Evolutionary conservation across 371 early-diverging fungal genomes (phyloP).

Genomic region (Mortierella sp.): DNA sequence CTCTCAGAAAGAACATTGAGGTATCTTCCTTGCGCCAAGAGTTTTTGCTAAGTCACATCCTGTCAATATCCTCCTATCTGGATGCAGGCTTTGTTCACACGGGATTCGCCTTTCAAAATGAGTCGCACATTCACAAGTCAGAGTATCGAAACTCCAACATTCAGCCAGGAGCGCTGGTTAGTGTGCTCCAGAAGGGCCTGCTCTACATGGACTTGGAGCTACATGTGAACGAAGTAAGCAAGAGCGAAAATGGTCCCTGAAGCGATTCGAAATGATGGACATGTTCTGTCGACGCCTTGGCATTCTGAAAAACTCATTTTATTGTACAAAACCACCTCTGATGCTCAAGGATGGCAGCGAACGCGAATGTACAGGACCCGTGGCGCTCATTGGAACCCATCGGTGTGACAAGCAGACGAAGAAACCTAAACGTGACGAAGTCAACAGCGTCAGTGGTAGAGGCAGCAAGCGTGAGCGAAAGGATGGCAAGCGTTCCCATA

Average conservation of each 20-base stretch:
- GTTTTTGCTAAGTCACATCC: neutral
- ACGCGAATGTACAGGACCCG: conserved; percentile 79
- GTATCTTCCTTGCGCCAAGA: too few relatives aligned
- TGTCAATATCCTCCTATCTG: too few relatives aligned
- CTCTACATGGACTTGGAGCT: conserved; percentile 92
- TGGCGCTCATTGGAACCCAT: conserved; percentile 79
- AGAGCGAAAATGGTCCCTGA: too few relatives aligned
- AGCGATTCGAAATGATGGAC: too few relatives aligned
- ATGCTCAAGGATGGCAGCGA: conserved; percentile 89
- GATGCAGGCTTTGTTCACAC: conserved; percentile 92
- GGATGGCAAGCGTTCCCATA: conserved; percentile 61
- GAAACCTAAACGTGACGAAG: conserved; percentile 53
- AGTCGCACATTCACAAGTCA: conserved; percentile 82
- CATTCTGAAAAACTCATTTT: too few relatives aligned
- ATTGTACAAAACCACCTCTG: too few relatives aligned
- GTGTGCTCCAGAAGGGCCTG: conserved; percentile 91
- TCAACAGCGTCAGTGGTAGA: conserved; percentile 15
- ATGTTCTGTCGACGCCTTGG: too few relatives aligned
- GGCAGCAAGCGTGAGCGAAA: conserved; percentile 64
- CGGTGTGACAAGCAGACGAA: conserved; percentile 66
- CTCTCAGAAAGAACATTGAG: neutral
- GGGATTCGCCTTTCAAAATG: conserved; percentile 90
- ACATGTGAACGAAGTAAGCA: conserved; percentile 81
- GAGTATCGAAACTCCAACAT: conserved; percentile 75
- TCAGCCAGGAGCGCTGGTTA: conserved; percentile 88